Evolutionary conservation across 306 rosid genomes (phyloP).

Genomic region (Cyamopsis tetragonoloba): DNA sequence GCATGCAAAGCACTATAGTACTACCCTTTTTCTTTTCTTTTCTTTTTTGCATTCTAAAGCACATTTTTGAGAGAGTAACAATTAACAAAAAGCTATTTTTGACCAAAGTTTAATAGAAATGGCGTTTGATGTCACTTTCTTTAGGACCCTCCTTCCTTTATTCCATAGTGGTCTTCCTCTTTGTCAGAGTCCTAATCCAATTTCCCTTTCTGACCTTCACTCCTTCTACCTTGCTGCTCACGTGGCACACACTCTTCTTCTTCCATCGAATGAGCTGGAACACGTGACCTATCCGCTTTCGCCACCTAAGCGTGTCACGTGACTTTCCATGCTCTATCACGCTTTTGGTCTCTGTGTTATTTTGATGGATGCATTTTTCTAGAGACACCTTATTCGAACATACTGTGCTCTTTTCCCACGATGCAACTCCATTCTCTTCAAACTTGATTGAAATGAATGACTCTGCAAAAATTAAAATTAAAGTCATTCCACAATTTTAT

Average conservation of each 20-base stretch:
- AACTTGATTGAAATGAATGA: conserved; percentile 97
- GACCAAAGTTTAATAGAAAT: no score
- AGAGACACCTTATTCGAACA: conserved; percentile 69
- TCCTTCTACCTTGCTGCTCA: conserved; percentile 68
- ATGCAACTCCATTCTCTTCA: conserved; percentile 80
- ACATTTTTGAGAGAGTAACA: conserved; percentile 42
- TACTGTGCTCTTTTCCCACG: conserved; percentile 77
- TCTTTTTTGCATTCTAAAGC: conserved; percentile 27
- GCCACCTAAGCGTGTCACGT: conserved; percentile 79
- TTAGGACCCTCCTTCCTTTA: conserved; percentile 31
- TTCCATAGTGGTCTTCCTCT: conserved; percentile 64
- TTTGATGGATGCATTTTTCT: conserved; percentile 52
- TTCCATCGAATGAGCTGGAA: conserved; percentile 86
- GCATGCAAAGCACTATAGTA: conserved; percentile 27
- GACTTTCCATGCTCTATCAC: conserved; percentile 84
- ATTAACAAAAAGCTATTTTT: conserved; percentile 58
- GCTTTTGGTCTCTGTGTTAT: conserved; percentile 45
- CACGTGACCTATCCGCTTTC: conserved; percentile 81
- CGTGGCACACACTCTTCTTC: conserved; percentile 71
- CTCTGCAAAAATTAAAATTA: conserved; percentile 45
- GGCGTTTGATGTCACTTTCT: conserved; percentile 43
- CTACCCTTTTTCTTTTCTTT: conserved; percentile 1
- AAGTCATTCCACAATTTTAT: conserved; percentile 25
- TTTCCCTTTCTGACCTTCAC: conserved; percentile 76
- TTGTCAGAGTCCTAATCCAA: conserved; percentile 86